phyloP scores from a whole-genome alignment of 2,329 filamentous ascomycete species.

The Metarhizium robertsii region DNA sequence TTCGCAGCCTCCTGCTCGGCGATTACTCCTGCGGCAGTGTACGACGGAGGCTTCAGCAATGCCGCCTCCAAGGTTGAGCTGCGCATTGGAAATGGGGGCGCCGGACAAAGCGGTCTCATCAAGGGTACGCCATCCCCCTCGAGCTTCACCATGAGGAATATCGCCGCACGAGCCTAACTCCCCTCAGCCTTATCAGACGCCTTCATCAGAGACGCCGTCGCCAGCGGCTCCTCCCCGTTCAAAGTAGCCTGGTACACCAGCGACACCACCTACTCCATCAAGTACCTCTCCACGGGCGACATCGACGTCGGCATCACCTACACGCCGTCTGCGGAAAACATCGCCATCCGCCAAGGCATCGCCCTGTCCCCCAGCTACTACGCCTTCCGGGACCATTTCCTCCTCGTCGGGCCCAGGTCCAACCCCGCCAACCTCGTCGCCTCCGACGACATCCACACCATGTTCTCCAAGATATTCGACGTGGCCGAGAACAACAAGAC shows the following conservation, averaged over 20 bases:
- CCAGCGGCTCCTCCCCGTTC: constrained; percentile 20
- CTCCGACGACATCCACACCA: constrained; percentile 19
- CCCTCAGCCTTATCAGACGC: constrained; percentile 16
- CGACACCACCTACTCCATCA: constrained; percentile 35
- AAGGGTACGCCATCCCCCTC: constrained; percentile 15
- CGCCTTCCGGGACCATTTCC: constrained; percentile 36
- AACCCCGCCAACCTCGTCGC: constrained; percentile 25
- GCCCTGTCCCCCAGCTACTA: constrained; percentile 23
- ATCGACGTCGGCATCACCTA: constrained; percentile 38
- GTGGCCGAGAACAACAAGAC: constrained; percentile 23
- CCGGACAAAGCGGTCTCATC: constrained; percentile 27
- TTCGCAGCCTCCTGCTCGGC: background rate
- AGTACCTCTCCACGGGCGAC: constrained; percentile 27
- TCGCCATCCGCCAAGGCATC: constrained; percentile 30
- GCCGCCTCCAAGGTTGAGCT: constrained; percentile 9
- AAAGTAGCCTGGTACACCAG: constrained; percentile 34
- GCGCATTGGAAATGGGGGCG: constrained; percentile 26
- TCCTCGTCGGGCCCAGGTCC: constrained; percentile 27
- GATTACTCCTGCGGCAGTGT: constrained; percentile 11
- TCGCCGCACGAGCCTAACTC: background rate
- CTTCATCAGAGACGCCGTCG: constrained; percentile 15
- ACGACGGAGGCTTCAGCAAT: constrained; percentile 12
- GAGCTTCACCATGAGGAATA: background rate
- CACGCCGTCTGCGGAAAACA: constrained; percentile 28
- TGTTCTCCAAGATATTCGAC: constrained; percentile 12